Conservation (phyloP, 1,284 basidiomycete species). For the Melampsora abietis-canadensis region DNA sequence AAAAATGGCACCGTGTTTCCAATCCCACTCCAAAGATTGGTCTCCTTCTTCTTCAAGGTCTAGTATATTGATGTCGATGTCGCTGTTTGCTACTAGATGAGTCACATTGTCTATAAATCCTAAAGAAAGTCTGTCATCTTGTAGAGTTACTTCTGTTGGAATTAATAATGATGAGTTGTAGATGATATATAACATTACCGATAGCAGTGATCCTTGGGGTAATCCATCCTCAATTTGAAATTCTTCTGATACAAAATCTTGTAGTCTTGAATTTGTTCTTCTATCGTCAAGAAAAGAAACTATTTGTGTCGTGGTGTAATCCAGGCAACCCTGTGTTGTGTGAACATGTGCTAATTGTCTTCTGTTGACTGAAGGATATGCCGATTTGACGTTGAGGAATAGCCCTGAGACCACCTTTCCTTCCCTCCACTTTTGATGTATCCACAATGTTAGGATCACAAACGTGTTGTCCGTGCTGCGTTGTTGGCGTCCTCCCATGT, state of each 20-base stretch:
- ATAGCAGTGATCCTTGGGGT: not conserved
- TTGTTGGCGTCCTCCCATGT: not conserved
- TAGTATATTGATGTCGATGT: not conserved
- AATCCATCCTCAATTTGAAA: not conserved
- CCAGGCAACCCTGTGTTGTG: not conserved
- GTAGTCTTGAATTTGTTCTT: not conserved
- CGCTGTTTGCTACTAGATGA: not conserved
- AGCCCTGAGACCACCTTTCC: too few relatives aligned
- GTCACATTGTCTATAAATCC: constrained; percentile 1
- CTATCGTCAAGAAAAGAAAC: not conserved
- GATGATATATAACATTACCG: not conserved
- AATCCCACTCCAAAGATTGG: not conserved
- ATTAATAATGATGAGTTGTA: not conserved
- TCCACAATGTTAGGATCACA: not conserved
- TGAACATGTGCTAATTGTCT: not conserved
- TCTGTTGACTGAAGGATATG: not conserved
- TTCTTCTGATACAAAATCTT: not conserved
- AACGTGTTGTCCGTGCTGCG: not conserved
- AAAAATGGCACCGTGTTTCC: not conserved
- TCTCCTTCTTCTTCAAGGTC: not conserved
- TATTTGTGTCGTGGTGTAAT: not conserved
- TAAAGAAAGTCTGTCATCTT: not conserved
- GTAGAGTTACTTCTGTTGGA: not conserved
- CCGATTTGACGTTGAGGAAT: not conserved
- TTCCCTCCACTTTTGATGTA: too few relatives aligned